A percentile compares a stretch with the other conserved stretches of the same genome.
Evolutionary conservation across 371 early-diverging fungal species (phyloP).

Genomic region (Actinomortierella wolfii): DNA sequence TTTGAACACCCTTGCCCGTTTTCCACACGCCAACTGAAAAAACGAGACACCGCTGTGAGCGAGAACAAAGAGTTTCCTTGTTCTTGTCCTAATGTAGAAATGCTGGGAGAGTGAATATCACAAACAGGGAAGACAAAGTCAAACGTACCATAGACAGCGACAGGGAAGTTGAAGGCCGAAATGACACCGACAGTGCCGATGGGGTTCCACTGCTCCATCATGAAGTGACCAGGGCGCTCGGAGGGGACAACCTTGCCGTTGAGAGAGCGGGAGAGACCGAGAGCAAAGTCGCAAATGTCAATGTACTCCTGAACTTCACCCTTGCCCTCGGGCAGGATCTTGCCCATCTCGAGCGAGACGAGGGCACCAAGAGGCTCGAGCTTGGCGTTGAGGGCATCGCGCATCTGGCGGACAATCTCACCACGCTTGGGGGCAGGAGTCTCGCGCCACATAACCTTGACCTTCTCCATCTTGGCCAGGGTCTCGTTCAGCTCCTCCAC

Average conservation of each 20-base stretch:
- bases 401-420: conserved; percentile 92
- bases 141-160: conserved; percentile 65
- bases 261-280: conserved; percentile 88
- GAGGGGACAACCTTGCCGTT: conserved; percentile 90
- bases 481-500: conserved; percentile 57
- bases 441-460: conserved; percentile 76
- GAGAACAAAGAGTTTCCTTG: not conserved
- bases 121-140: not conserved
- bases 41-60: not conserved
- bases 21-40: too few relatives aligned
- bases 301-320: conserved; percentile 99
- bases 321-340: conserved; percentile 92
- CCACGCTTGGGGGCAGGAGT: conserved; percentile 93
- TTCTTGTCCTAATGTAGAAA: too few relatives aligned
- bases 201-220: conserved; percentile 98
- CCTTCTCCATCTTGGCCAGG: conserved; percentile 62
- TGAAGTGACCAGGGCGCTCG: conserved; percentile 93
- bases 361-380: conserved; percentile 82
- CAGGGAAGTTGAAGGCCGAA: conserved; percentile 90
- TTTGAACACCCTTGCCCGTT: too few relatives aligned
- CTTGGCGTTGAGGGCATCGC: conserved; percentile 79
- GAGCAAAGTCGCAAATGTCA: conserved; percentile 93
- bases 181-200: conserved; percentile 94
- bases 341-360: conserved; percentile 95
- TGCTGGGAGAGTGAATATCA: not conserved